Evolutionary conservation across 73 alveolate species (phyloP).

Genomic region (Loxodes magnus): DNA sequence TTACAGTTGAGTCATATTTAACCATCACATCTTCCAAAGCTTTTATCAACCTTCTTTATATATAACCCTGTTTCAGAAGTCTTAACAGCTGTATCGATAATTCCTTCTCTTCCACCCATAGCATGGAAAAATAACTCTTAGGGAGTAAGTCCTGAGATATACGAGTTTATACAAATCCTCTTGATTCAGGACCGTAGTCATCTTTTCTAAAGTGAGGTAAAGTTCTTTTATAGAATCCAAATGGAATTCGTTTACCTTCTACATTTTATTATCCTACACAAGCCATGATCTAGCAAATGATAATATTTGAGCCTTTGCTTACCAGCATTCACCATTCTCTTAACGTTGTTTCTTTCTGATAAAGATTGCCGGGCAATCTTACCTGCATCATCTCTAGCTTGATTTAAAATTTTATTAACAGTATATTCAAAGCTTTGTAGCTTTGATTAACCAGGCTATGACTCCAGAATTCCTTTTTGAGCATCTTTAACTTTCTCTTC

Average conservation of each 20-base stretch:
- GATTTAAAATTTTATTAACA: constrained; percentile 78
- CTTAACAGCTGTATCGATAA: constrained; percentile 99
- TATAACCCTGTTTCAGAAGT: constrained; percentile 99
- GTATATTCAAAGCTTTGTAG: constrained; percentile 89
- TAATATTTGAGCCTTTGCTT: constrained; percentile 86
- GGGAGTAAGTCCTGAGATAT: constrained; percentile 88
- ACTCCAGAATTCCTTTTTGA: constrained; percentile 4
- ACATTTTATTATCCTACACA: constrained; percentile 99
- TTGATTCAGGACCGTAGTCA: constrained; percentile 99
- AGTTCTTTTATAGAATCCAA: constrained; percentile 91
- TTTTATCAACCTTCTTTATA: constrained; percentile 95
- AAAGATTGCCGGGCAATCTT: constrained; percentile 61
- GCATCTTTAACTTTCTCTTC: not conserved
- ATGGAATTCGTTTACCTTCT: constrained; percentile 97
- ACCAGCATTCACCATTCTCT: constrained; percentile 97
- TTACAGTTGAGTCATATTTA: constrained; percentile 98
- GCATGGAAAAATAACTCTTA: constrained; percentile 99
- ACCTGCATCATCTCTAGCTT: constrained; percentile 95
- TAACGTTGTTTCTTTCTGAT: constrained; percentile 78
- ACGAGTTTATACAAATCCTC: constrained; percentile 98
- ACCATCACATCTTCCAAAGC: constrained; percentile 99
- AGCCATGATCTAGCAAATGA: constrained; percentile 96
- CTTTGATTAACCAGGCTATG: constrained; percentile 87
- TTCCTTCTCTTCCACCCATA: constrained; percentile 99
- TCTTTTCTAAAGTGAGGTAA: constrained; percentile 98